Evolutionary conservation across 2,329 filamentous ascomycete species (phyloP).

Genomic region (Claviceps purpurea): DNA sequence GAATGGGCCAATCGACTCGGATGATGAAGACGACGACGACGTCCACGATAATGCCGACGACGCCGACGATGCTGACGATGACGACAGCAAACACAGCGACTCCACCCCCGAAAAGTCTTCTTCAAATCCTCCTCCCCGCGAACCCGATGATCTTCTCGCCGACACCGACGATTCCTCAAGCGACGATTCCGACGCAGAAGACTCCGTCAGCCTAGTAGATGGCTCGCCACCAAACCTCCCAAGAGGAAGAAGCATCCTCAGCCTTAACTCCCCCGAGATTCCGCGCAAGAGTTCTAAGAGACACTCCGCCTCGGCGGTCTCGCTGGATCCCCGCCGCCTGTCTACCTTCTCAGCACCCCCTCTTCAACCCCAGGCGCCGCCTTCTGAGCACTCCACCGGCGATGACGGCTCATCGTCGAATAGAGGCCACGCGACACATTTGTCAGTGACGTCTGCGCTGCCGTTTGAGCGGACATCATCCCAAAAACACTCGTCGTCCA

Average conservation of each 20-base stretch:
- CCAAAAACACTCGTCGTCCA: constrained; percentile 35
- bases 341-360: not conserved
- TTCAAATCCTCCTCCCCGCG: constrained; percentile 13
- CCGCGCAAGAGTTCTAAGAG: constrained; percentile 64
- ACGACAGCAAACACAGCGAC: constrained; percentile 31
- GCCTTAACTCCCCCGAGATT: constrained; percentile 37
- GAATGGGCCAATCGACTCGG: constrained; percentile 50
- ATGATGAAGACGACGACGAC: constrained; percentile 30
- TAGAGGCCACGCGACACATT: constrained; percentile 1
- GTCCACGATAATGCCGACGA: constrained; percentile 8
- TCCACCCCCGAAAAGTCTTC: constrained; percentile 14
- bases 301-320: constrained; percentile 29
- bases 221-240: constrained; percentile 12
- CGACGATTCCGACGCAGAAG: constrained; percentile 31
- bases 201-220: constrained; percentile 16
- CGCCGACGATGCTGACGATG: constrained; percentile 17
- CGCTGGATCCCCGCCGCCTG: constrained; percentile 16
- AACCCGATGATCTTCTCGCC: constrained; percentile 26
- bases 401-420: constrained; percentile 1
- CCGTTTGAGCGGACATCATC: constrained; percentile 46
- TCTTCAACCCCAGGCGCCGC: constrained; percentile 6
- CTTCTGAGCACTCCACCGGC: constrained; percentile 7
- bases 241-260: not conserved
- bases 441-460: constrained; percentile 20
- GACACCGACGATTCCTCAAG: constrained; percentile 30